Conservation (phyloP, 441 rosid genomes). For the Erysimum cheiri region DNA sequence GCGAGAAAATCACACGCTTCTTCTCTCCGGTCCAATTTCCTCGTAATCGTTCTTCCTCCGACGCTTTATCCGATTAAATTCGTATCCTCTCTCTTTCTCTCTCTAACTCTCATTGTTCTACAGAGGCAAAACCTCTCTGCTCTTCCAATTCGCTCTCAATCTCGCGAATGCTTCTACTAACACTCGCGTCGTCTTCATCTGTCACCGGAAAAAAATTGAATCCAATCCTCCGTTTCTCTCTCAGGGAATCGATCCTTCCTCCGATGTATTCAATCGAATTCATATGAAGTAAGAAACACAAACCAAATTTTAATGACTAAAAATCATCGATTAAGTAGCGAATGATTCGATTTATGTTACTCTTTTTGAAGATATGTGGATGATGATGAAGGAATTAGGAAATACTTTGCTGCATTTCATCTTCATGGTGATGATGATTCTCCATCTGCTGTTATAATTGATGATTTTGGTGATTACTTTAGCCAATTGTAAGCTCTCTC, state of each 20-base stretch:
- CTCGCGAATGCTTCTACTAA: constrained; percentile 40
- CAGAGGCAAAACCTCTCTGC: constrained; percentile 92
- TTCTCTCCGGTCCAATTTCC: constrained; percentile 80
- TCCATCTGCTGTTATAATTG: constrained; percentile 65
- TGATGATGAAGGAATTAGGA: constrained; percentile 30
- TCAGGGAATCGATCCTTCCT: constrained; percentile 59
- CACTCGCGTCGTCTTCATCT: constrained; percentile 68
- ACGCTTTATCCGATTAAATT: neutral
- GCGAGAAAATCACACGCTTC: constrained; percentile 46
- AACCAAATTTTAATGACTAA: neutral
- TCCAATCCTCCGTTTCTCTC: constrained; percentile 80
- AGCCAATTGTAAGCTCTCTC: constrained; percentile 55
- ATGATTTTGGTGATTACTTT: constrained; percentile 84
- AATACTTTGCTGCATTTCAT: constrained; percentile 91
- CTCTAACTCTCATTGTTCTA: neutral
- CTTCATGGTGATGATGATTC: constrained; percentile 46
- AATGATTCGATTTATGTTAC: neutral
- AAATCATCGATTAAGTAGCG: too few relatives aligned
- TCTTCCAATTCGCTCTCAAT: constrained; percentile 83
- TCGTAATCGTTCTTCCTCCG: constrained; percentile 47
- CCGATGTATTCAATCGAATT: constrained; percentile 62
- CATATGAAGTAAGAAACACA: constrained; percentile 70
- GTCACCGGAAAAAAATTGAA: constrained; percentile 67
- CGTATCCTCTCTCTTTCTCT: neutral
- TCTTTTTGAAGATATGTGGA: too few relatives aligned